Percentiles rank a stretch among this genome's conserved stretches.
Evolutionary conservation across 345 rosid genomes (phyloP).

Genomic region (Pistacia integerrima): DNA sequence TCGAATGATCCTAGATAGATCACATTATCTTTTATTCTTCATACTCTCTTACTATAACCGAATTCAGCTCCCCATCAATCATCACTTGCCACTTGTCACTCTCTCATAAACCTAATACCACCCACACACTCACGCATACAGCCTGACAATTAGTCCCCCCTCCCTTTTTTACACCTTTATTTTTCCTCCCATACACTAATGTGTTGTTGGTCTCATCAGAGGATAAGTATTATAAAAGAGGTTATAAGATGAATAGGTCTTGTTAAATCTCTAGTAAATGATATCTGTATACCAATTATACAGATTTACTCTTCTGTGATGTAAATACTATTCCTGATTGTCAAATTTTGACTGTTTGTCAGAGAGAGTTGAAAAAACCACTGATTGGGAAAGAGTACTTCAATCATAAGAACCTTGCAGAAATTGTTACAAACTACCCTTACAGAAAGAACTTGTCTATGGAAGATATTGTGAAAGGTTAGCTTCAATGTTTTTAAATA

Average conservation of each 20-base stretch:
- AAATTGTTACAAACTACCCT: constrained; percentile 83
- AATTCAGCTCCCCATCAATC: too few relatives aligned
- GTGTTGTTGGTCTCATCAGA: too few relatives aligned
- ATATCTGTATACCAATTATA: not conserved
- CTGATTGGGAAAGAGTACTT: constrained; percentile 94
- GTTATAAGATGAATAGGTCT: not conserved
- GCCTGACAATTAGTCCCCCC: too few relatives aligned
- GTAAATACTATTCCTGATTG: constrained; percentile 14
- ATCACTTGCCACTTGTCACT: too few relatives aligned
- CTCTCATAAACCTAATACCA: too few relatives aligned
- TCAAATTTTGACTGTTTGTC: constrained; percentile 27
- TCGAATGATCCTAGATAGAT: too few relatives aligned
- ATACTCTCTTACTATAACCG: too few relatives aligned
- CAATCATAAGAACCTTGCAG: constrained; percentile 87
- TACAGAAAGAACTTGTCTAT: constrained; percentile 73
- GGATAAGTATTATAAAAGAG: not conserved
- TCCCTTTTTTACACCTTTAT: too few relatives aligned
- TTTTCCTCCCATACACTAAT: too few relatives aligned
- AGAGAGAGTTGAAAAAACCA: constrained; percentile 93
- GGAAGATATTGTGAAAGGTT: constrained; percentile 85
- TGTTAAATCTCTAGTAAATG: not conserved
- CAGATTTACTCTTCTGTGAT: not conserved
- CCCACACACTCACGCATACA: too few relatives aligned
- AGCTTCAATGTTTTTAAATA: constrained; percentile 23
- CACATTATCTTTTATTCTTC: too few relatives aligned